These are phyloP conservation scores for Flaveria sonorensis DNA, from an alignment of 129 eudicot species.

Conservation along the genomic window DNA sequence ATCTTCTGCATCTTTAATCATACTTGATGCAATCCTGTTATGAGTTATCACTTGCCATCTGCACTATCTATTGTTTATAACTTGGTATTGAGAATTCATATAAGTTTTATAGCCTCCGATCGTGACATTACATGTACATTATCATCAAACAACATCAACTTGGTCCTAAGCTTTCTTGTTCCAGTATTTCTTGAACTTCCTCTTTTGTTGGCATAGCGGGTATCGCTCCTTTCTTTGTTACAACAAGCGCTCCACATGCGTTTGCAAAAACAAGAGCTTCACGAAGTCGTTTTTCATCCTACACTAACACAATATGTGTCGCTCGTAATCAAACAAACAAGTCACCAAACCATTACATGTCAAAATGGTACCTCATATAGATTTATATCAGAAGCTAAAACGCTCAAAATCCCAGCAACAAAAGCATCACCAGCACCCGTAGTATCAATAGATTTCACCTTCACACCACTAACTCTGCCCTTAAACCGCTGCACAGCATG, in stretches of 20 bases:
- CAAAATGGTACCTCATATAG: slow-evolving; percentile 49
- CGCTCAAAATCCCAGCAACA: slow-evolving; percentile 56
- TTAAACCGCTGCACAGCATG: slow-evolving; percentile 34
- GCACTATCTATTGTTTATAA: too few relatives aligned
- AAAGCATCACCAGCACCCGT: slow-evolving; percentile 52
- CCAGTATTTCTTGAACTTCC: slow-evolving; percentile 49
- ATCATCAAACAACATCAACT: not conserved
- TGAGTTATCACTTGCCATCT: too few relatives aligned
- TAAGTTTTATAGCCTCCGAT: not conserved
- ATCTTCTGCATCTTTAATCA: too few relatives aligned
- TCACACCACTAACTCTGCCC: slow-evolving; percentile 42
- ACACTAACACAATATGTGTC: not conserved
- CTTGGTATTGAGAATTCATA: too few relatives aligned
- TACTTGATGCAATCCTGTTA: too few relatives aligned
- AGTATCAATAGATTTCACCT: slow-evolving; percentile 42
- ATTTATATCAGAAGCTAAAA: slow-evolving; percentile 58
- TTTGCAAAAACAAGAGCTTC: slow-evolving; percentile 90
- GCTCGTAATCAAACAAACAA: not conserved
- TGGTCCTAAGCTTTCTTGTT: slow-evolving; percentile 9
- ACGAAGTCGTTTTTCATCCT: slow-evolving; percentile 72
- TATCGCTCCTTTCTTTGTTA: slow-evolving; percentile 77
- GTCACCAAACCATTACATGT: not conserved
- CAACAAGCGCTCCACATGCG: slow-evolving; percentile 83
- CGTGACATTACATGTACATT: not conserved
- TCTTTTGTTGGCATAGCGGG: slow-evolving; percentile 83